Evolutionary conservation across 2,329 filamentous ascomycete species (phyloP), one percentile per base, ranked within the genome.

Genomic region (Pestalotiopsis sp.): DNA sequence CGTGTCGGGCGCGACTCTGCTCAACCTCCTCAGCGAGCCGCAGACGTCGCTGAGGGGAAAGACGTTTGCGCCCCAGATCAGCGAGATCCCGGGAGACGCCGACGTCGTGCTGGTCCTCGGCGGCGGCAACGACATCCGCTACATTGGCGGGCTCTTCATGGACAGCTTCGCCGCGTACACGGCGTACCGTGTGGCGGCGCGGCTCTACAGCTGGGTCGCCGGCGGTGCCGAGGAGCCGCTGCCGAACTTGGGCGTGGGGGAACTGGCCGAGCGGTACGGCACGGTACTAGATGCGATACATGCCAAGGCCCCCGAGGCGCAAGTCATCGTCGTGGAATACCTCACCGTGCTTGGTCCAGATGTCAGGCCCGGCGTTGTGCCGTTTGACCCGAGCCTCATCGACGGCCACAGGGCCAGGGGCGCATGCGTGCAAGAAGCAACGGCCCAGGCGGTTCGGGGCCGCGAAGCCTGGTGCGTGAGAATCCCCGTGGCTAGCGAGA

Each of bases 261-360:
- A 68, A 0, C 72, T 78, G 2, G 75, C 72, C 0, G 60, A 59
- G 7, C 69, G 73, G 35, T 77, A 75, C 66, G 76, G 70, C 4
- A 67, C 65, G 64, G 72, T 75, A 22, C 69, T 75, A 14, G 69
- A 74, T 58, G 71, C 69, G 6, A 68, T 74, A 44, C 70, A 75
- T 64, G 69, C 66, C 72, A 78, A 81, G 44, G 83, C 82, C 11
- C 83, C 84, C 9, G 4, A 75, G 69, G 68, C 83, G 75, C 30
- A 78, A 74, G 70, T 84, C 78, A 69, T 85, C 74, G 71, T 85
- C 76, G 73, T 81, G 56, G 79, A 81, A 68, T 77, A 78, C 63
- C 72, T 78, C 68, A 75, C 75, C 26, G 76, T 81, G 44, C 75
- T 78, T 17, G 78, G 76, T 11, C 63, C 69, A 13, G 70, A 77